Evolutionary conservation across 1,139 yeast genomes (phyloP).

Genomic region (Pichia sorboxylosa): DNA sequence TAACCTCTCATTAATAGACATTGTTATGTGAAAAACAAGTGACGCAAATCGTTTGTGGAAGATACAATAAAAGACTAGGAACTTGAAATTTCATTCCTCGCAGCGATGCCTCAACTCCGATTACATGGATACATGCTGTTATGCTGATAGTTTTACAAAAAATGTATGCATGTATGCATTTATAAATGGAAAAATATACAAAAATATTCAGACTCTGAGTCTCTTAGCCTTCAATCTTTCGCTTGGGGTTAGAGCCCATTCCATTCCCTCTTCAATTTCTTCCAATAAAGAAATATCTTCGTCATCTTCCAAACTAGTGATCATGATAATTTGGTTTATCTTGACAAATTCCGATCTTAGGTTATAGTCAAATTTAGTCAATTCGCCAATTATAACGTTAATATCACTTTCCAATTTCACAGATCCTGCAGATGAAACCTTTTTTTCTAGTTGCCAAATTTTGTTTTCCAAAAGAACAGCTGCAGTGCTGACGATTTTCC

Average conservation of each 20-base stretch:
- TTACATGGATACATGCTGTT: too few relatives aligned
- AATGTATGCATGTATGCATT: neutral
- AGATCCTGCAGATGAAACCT: conserved; percentile 74
- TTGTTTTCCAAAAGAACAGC: conserved; percentile 50
- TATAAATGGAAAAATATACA: neutral
- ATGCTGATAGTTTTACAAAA: too few relatives aligned
- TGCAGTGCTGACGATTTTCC: conserved; percentile 38
- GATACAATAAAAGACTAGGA: too few relatives aligned
- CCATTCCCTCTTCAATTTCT: conserved; percentile 19
- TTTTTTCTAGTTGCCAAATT: conserved; percentile 52
- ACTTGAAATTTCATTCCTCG: too few relatives aligned
- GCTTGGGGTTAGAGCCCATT: conserved; percentile 72
- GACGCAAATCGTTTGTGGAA: too few relatives aligned
- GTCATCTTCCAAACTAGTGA: conserved; percentile 77
- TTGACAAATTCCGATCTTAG: conserved; percentile 69
- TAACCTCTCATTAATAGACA: conserved; percentile 2
- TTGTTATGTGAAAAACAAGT: too few relatives aligned
- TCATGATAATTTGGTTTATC: conserved; percentile 72
- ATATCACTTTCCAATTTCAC: conserved; percentile 76
- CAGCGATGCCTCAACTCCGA: too few relatives aligned
- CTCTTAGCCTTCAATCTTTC: conserved; percentile 54
- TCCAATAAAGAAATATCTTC: conserved; percentile 32
- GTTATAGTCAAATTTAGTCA: conserved; percentile 51
- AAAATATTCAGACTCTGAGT: conserved; percentile 17
- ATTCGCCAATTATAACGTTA: conserved; percentile 57